Evolutionary conservation across 495 filamentous ascomycete genomes (phyloP).

Genomic region (Hypoxylon trugodes): DNA sequence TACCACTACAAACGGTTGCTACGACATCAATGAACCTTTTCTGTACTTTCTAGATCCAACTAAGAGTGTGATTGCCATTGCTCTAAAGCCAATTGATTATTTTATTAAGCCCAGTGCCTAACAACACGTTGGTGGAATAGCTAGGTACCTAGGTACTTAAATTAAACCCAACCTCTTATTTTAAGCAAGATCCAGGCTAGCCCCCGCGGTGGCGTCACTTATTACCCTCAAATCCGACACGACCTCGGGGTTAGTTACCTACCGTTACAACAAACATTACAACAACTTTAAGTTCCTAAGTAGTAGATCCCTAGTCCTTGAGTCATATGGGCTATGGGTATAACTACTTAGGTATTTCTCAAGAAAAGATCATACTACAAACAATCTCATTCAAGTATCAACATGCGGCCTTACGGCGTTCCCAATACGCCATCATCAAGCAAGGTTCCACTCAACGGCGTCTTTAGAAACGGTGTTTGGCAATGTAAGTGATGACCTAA

Average conservation of each 20-base stretch:
- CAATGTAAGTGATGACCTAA: constrained; percentile 52
- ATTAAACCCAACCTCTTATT: too few relatives aligned
- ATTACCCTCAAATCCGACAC: neutral
- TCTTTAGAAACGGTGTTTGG: constrained; percentile 53
- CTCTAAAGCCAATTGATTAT: too few relatives aligned
- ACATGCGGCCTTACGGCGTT: constrained; percentile 35
- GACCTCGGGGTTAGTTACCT: too few relatives aligned
- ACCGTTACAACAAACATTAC: neutral
- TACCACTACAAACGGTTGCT: too few relatives aligned
- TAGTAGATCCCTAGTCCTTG: neutral
- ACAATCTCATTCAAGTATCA: neutral
- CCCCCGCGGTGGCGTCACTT: neutral
- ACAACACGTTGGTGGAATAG: too few relatives aligned
- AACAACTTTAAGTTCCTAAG: constrained; percentile 1
- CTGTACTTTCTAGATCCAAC: too few relatives aligned
- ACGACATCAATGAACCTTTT: too few relatives aligned
- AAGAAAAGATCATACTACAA: neutral
- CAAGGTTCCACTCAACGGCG: constrained; percentile 58
- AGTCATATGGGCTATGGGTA: neutral
- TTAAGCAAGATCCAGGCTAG: neutral
- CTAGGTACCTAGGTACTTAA: too few relatives aligned
- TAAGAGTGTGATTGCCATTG: too few relatives aligned
- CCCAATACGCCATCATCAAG: constrained; percentile 37
- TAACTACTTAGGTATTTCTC: neutral
- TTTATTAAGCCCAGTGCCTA: too few relatives aligned